Evolutionary conservation across 805 yeast species (phyloP).

Genomic region (Candida quercuum): DNA sequence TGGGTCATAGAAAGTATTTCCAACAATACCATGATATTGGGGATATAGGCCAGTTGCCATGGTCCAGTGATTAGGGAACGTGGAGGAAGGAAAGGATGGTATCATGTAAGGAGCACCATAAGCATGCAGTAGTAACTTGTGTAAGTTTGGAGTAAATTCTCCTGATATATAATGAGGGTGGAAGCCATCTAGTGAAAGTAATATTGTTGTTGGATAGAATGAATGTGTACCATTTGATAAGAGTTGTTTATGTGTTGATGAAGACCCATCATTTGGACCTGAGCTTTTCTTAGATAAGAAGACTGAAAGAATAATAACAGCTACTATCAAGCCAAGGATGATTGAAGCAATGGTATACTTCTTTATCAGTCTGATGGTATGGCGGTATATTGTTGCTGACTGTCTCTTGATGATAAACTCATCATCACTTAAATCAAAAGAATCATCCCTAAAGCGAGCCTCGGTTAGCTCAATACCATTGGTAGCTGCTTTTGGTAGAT

Average conservation of each 20-base stretch:
- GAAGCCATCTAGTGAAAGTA: slow-evolving; percentile 83
- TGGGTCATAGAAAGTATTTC: slow-evolving; percentile 75
- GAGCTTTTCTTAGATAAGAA: slow-evolving; percentile 10
- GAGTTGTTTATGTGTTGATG: neutral
- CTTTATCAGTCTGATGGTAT: slow-evolving; percentile 1
- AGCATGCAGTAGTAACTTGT: slow-evolving; percentile 45
- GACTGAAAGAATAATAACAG: slow-evolving; percentile 14
- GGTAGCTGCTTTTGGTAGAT: slow-evolving; percentile 11
- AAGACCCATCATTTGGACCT: neutral
- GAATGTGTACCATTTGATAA: slow-evolving; percentile 20
- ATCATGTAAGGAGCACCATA: slow-evolving; percentile 76
- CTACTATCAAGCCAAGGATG: slow-evolving; percentile 7
- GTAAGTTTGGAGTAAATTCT: slow-evolving; percentile 64
- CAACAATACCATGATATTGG: slow-evolving; percentile 79
- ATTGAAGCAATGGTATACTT: slow-evolving; percentile 6
- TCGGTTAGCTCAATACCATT: slow-evolving; percentile 22
- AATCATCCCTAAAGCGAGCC: slow-evolving; percentile 14
- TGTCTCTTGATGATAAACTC: slow-evolving; percentile 20
- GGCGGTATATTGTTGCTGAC: slow-evolving; percentile 3
- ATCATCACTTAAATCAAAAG: slow-evolving; percentile 25
- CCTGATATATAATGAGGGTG: slow-evolving; percentile 81
- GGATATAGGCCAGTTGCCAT: slow-evolving; percentile 84
- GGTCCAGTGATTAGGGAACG: slow-evolving; percentile 92
- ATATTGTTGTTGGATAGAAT: slow-evolving; percentile 65
- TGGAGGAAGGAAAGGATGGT: slow-evolving; percentile 84